These are phyloP conservation scores for Venturia nashicola DNA, from an alignment of 2,329 filamentous ascomycete genomes.

Conservation along the genomic window DNA sequence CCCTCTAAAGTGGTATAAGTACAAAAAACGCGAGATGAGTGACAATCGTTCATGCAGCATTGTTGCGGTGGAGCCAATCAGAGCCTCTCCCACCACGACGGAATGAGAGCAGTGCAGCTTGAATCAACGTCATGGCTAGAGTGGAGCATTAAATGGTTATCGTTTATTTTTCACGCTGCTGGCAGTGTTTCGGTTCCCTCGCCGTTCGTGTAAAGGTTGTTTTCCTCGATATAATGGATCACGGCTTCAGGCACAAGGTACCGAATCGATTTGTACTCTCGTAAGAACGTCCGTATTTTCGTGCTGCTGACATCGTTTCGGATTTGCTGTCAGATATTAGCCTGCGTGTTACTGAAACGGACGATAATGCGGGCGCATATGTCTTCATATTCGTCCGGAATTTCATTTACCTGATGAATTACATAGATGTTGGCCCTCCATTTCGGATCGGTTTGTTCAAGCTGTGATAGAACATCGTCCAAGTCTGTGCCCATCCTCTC, in stretches of 20 bases:
- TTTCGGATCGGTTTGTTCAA: slow-evolving; percentile 8
- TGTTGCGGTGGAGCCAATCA: not conserved
- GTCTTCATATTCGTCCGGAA: not conserved
- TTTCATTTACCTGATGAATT: slow-evolving; percentile 11
- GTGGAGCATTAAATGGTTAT: not conserved
- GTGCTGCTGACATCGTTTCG: slow-evolving; percentile 12
- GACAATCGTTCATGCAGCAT: not conserved
- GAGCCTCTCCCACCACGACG: not conserved
- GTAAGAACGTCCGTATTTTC: slow-evolving; percentile 28
- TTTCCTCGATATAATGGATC: slow-evolving; percentile 33
- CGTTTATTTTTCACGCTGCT: not conserved
- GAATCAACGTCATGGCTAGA: not conserved
- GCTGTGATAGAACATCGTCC: slow-evolving; percentile 8
- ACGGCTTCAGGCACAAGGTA: slow-evolving; percentile 65
- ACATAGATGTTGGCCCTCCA: slow-evolving; percentile 12
- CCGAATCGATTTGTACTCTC: slow-evolving; percentile 70
- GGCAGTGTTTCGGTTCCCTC: slow-evolving; percentile 1
- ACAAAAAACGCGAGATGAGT: not conserved
- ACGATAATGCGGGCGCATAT: not conserved
- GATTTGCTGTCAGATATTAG: slow-evolving; percentile 7
- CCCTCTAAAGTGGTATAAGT: slow-evolving; percentile 1
- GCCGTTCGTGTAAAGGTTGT: slow-evolving; percentile 6
- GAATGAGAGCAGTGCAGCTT: not conserved
- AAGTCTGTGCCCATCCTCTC: slow-evolving; percentile 11
- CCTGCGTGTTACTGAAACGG: not conserved